phyloP scores from a whole-genome alignment of 164 flowering plant genomes.

The Magnolia changhungtana region DNA sequence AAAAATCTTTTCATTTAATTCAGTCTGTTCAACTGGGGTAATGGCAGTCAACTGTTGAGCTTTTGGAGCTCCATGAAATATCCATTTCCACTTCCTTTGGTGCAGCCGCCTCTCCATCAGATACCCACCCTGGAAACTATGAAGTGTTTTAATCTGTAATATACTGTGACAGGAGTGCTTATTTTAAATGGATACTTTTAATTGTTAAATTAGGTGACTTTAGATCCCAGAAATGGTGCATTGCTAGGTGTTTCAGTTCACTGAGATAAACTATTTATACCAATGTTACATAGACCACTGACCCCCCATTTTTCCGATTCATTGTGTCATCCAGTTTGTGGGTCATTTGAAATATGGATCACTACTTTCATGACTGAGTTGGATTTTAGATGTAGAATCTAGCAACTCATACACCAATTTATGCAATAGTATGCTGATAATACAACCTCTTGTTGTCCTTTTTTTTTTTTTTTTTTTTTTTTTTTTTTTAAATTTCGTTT shows the following conservation, averaged over 20 bases:
- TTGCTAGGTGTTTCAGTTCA: background rate
- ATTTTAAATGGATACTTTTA: background rate
- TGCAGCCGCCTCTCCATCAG: slow-evolving; percentile 67
- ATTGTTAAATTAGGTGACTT: background rate
- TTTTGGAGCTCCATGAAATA: slow-evolving; percentile 62
- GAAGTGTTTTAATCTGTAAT: background rate
- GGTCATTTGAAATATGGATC: no score
- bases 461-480: no score
- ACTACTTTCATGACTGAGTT: no score
- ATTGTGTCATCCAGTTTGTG: no score
- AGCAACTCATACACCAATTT: no score
- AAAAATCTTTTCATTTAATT: slow-evolving; percentile 27
- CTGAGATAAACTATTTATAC: background rate
- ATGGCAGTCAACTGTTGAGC: slow-evolving; percentile 57
- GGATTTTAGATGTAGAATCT: no score
- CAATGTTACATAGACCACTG: no score
- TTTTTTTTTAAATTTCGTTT: no score
- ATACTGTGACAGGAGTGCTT: background rate
- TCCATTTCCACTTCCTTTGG: slow-evolving; percentile 90
- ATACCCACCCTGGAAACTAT: slow-evolving; percentile 48
- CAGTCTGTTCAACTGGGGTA: slow-evolving; percentile 44
- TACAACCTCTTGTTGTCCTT: no score
- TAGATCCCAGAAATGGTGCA: background rate
- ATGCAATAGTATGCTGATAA: no score
- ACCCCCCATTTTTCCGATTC: no score